Evolutionary conservation across 352 stramenopile species (phyloP).

Genomic region (Globisporangium yorkense): DNA sequence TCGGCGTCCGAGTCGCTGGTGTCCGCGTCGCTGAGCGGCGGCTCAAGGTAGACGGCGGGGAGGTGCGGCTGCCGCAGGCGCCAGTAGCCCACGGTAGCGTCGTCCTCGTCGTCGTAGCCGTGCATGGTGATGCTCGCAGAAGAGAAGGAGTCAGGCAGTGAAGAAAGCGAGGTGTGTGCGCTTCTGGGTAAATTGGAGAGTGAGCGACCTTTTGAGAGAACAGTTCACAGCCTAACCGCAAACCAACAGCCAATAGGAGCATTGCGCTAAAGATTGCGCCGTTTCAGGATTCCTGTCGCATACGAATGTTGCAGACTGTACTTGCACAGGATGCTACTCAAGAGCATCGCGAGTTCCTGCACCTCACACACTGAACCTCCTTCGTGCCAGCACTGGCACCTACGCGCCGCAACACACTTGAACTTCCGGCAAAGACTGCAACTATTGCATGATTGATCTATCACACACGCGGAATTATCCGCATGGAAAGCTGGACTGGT

Average conservation of each 20-base stretch:
- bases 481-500: no score
- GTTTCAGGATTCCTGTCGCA: background rate
- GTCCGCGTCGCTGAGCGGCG: slow-evolving; percentile 1
- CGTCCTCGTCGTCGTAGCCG: slow-evolving; percentile 10
- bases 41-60: background rate
- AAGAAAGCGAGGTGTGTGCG: background rate
- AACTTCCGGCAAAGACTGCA: no score
- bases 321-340: no score
- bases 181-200: background rate
- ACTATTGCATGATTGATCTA: no score
- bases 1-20: slow-evolving; percentile 1
- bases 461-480: no score
- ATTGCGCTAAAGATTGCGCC: background rate
- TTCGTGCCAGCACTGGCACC: no score
- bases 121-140: background rate
- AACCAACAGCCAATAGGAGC: background rate
- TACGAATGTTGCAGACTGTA: background rate
- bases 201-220: background rate
- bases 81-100: slow-evolving; percentile 13
- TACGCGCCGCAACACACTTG: no score
- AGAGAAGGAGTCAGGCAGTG: background rate
- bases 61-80: slow-evolving; percentile 5
- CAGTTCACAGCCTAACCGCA: no score
- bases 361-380: no score
- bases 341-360: no score